phyloP scores from a whole-genome alignment of 2,329 filamentous ascomycete genomes.

The Paradendryphiella salina region DNA sequence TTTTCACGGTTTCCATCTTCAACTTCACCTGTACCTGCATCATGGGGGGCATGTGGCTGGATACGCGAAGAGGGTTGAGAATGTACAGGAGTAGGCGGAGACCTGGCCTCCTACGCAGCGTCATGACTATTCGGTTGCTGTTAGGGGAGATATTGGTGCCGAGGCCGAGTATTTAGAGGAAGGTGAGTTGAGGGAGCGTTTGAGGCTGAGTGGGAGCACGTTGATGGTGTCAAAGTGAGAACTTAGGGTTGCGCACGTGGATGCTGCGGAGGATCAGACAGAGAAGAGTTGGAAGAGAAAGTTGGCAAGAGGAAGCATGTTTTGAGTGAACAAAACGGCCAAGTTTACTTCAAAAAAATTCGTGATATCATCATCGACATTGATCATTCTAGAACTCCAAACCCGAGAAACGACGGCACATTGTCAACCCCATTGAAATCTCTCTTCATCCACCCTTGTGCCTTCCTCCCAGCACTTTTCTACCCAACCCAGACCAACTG shows the following conservation, averaged over 20 bases:
- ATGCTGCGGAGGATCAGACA: conserved; percentile 6
- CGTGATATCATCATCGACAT: neutral
- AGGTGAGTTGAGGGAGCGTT: conserved; percentile 23
- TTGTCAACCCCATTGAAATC: conserved; percentile 41
- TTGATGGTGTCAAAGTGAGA: conserved; percentile 33
- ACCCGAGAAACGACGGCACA: neutral
- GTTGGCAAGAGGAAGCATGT: conserved; percentile 36
- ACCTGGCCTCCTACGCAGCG: conserved; percentile 35
- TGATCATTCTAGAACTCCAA: neutral
- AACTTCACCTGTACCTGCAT: conserved; percentile 41
- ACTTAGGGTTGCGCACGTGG: conserved; percentile 28
- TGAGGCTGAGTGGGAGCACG: conserved; percentile 27
- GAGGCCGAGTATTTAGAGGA: conserved; percentile 26
- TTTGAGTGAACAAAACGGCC: conserved; percentile 20
- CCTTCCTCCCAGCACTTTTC: conserved; percentile 77
- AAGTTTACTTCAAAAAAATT: neutral
- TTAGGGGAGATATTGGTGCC: conserved; percentile 34
- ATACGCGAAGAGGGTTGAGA: conserved; percentile 31
- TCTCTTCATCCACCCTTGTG: conserved; percentile 73
- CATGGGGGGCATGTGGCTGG: conserved; percentile 42
- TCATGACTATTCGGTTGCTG: conserved; percentile 33
- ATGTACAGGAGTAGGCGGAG: conserved; percentile 38
- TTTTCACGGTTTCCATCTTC: conserved; percentile 43
- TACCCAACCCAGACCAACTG: conserved; percentile 74
- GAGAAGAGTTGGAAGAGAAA: conserved; percentile 25